A percentile compares a stretch with the other conserved stretches of the same genome.
phyloP scores from a whole-genome alignment of 768 basidiomycete genomes.

The Suillus placidus region DNA sequence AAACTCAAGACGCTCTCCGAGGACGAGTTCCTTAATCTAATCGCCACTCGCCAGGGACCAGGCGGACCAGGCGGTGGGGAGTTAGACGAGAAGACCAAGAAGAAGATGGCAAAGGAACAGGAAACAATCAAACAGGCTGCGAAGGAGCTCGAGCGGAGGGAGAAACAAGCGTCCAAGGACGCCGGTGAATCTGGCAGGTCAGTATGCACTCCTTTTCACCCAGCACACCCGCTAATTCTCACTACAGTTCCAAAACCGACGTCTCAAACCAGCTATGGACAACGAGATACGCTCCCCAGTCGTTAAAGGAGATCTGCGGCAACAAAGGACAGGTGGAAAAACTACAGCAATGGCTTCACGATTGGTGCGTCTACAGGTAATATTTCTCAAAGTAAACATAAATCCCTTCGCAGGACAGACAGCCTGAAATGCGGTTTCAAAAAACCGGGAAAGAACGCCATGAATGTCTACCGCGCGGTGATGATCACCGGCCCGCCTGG shows the following conservation, averaged over 20 bases:
- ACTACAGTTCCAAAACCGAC: slow-evolving; percentile 40
- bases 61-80: slow-evolving; percentile 37
- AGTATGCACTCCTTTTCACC: background rate
- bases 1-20: slow-evolving; percentile 76
- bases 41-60: slow-evolving; percentile 67
- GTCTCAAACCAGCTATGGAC: slow-evolving; percentile 86
- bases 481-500: slow-evolving; percentile 94
- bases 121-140: slow-evolving; percentile 73
- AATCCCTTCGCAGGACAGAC: slow-evolving; percentile 55
- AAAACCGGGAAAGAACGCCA: slow-evolving; percentile 90
- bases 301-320: slow-evolving; percentile 89
- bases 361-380: slow-evolving; percentile 64
- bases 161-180: slow-evolving; percentile 53
- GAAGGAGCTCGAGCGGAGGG: slow-evolving; percentile 75
- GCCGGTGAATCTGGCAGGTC: slow-evolving; percentile 24
- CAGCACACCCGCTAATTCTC: background rate
- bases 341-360: slow-evolving; percentile 80
- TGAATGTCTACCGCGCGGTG: slow-evolving; percentile 85
- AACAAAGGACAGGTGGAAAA: slow-evolving; percentile 94
- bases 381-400: background rate
- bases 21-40: slow-evolving; percentile 84
- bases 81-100: slow-evolving; percentile 77
- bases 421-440: slow-evolving; percentile 81
- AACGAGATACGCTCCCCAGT: slow-evolving; percentile 88
- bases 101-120: slow-evolving; percentile 82